These are phyloP conservation scores for Lactarius indigo DNA, from an alignment of 768 basidiomycete species.

Conservation along the genomic window DNA sequence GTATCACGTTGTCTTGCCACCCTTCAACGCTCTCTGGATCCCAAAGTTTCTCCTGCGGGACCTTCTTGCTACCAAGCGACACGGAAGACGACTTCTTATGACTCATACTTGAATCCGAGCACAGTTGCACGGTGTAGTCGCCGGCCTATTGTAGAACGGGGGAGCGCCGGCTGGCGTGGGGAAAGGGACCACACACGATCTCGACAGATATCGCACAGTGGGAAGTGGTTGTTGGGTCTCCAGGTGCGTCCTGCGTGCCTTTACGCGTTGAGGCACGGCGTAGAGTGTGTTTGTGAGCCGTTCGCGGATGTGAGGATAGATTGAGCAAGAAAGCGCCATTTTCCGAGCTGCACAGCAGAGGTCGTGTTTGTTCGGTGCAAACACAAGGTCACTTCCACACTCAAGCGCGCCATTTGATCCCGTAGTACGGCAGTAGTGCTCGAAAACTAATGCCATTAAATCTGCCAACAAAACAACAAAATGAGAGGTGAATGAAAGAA, in stretches of 20 bases:
- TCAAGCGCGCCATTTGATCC: neutral
- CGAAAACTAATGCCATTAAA: neutral
- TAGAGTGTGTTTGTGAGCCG: conserved; percentile 3
- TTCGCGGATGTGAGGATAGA: conserved; percentile 19
- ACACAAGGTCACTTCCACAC: conserved; percentile 10
- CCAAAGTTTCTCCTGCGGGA: conserved; percentile 9
- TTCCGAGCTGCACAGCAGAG: conserved; percentile 16
- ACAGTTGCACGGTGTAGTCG: neutral
- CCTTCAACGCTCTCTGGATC: neutral
- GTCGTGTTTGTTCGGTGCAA: conserved; percentile 23
- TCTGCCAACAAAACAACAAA: conserved; percentile 1
- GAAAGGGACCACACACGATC: conserved; percentile 41
- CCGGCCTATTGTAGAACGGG: neutral
- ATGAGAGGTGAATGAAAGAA: neutral
- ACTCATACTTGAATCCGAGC: conserved; percentile 3
- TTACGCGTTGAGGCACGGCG: conserved; percentile 7
- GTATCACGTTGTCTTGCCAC: neutral
- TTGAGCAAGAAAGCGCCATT: conserved; percentile 23
- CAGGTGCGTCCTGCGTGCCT: conserved; percentile 2
- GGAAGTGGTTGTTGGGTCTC: conserved; percentile 53
- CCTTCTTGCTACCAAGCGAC: conserved; percentile 8
- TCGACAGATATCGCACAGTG: conserved; percentile 65
- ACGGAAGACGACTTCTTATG: conserved; percentile 18
- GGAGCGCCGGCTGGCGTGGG: neutral
- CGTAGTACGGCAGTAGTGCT: too few species aligned